Conservation (phyloP, 1,284 basidiomycete genomes). For the Xerocomus minutiporus region DNA sequence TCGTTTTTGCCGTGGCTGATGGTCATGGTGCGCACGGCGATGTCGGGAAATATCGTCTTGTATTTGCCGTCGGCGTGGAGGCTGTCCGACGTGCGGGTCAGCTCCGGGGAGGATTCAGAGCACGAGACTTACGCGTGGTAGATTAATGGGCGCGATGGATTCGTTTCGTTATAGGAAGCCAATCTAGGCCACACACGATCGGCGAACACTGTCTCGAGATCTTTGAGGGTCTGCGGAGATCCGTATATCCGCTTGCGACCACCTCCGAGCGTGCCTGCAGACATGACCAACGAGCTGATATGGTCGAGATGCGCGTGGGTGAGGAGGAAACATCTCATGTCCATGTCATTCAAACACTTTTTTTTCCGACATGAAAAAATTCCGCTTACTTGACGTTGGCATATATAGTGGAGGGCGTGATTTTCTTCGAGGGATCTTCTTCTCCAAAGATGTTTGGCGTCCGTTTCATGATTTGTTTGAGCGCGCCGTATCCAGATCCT, state of each 20-base stretch:
- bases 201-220: conserved; percentile 70
- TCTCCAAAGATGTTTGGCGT: conserved; percentile 51
- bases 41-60: conserved; percentile 43
- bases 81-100: conserved; percentile 13
- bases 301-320: conserved; percentile 84
- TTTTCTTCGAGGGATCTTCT: conserved; percentile 10
- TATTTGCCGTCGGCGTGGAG: conserved; percentile 48
- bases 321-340: conserved; percentile 58
- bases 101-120: not conserved
- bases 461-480: conserved; percentile 48
- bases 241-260: conserved; percentile 63
- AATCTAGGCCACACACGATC: conserved; percentile 80
- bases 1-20: conserved; percentile 66
- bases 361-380: not conserved
- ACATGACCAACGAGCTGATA: conserved; percentile 67
- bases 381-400: conserved; percentile 31
- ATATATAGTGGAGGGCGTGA: conserved; percentile 26
- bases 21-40: conserved; percentile 65
- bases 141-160: conserved; percentile 52
- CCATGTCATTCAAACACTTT: not conserved
- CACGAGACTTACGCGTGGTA: conserved; percentile 50
- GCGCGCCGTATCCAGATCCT: conserved; percentile 68
- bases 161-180: conserved; percentile 64
- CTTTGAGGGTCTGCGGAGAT: conserved; percentile 56
- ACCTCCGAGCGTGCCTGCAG: conserved; percentile 67